A percentile compares a stretch with the other conserved stretches of the same genome.
These are phyloP conservation scores for Aspergillus fructus DNA, from an alignment of 2,329 filamentous ascomycete genomes.

Conservation along the genomic window DNA sequence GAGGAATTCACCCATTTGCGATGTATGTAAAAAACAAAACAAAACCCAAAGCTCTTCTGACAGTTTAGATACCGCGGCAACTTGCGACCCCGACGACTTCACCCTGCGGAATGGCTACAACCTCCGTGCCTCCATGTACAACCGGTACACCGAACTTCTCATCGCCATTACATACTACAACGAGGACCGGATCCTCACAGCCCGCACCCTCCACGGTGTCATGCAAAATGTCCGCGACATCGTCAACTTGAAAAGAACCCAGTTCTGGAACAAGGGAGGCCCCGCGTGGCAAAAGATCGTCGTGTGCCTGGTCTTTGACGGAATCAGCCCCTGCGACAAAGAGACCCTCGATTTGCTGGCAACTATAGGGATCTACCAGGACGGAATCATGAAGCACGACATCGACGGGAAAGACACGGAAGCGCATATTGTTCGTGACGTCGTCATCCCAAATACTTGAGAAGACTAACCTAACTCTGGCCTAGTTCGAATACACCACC, in stretches of 20 bases:
- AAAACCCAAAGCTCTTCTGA: background rate
- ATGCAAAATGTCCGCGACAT: slow-evolving; percentile 99
- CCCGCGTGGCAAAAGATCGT: slow-evolving; percentile 99
- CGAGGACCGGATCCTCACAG: slow-evolving; percentile 91
- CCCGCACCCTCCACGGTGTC: slow-evolving; percentile 91
- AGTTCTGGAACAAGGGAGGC: slow-evolving; percentile 99
- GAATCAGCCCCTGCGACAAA: slow-evolving; percentile 97
- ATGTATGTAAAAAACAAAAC: slow-evolving; percentile 52
- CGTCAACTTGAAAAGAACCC: slow-evolving; percentile 97
- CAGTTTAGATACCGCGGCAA: slow-evolving; percentile 82
- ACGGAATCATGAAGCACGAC: slow-evolving; percentile 97
- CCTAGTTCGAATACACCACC: slow-evolving; percentile 88
- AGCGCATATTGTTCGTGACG: slow-evolving; percentile 69
- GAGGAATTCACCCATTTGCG: slow-evolving; percentile 98
- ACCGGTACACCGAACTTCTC: slow-evolving; percentile 92
- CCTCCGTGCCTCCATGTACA: slow-evolving; percentile 96
- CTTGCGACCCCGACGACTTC: slow-evolving; percentile 97
- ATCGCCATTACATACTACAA: slow-evolving; percentile 99
- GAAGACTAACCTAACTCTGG: slow-evolving; percentile 16
- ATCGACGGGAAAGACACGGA: slow-evolving; percentile 96
- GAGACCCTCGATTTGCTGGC: slow-evolving; percentile 88
- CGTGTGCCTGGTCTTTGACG: slow-evolving; percentile 93
- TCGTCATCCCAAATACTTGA: background rate
- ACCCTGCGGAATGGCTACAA: slow-evolving; percentile 99
- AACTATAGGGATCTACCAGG: slow-evolving; percentile 93